Conservation (phyloP, 2,329 filamentous ascomycete species). For the Neobulgaria alba region DNA sequence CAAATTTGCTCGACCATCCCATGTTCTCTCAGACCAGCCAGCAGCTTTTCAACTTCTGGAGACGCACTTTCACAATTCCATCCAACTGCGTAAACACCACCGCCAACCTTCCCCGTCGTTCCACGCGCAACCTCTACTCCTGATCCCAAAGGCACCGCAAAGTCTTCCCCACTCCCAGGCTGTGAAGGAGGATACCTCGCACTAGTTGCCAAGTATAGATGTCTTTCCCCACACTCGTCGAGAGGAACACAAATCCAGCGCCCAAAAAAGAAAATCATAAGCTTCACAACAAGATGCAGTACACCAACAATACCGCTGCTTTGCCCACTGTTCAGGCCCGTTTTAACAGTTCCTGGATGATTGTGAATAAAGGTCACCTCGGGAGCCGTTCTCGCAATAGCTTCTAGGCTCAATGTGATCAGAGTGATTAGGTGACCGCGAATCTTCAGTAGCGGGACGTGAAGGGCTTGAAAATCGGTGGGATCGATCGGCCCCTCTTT, state of each 20-base stretch:
- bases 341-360: constrained; percentile 16
- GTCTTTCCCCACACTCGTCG: constrained; percentile 20
- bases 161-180: not conserved
- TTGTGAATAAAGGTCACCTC: constrained; percentile 18
- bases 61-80: constrained; percentile 11
- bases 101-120: constrained; percentile 9
- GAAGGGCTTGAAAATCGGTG: constrained; percentile 14
- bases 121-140: constrained; percentile 6
- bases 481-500: constrained; percentile 16
- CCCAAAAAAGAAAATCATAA: too few species aligned
- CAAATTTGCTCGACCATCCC: constrained; percentile 13
- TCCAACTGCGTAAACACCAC: constrained; percentile 16
- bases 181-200: constrained; percentile 7
- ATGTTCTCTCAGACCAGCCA: constrained; percentile 7
- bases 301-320: too few species aligned
- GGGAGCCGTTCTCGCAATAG: constrained; percentile 10
- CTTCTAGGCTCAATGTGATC: constrained; percentile 16
- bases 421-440: constrained; percentile 14
- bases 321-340: not conserved
- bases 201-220: constrained; percentile 17
- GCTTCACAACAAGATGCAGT: too few species aligned
- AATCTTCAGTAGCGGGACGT: constrained; percentile 6
- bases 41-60: constrained; percentile 5
- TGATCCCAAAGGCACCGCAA: constrained; percentile 1
- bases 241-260: constrained; percentile 9